These are phyloP conservation scores for Blastocrithidia nonstop DNA, from an alignment of 208 protist species.

Conservation along the genomic window DNA sequence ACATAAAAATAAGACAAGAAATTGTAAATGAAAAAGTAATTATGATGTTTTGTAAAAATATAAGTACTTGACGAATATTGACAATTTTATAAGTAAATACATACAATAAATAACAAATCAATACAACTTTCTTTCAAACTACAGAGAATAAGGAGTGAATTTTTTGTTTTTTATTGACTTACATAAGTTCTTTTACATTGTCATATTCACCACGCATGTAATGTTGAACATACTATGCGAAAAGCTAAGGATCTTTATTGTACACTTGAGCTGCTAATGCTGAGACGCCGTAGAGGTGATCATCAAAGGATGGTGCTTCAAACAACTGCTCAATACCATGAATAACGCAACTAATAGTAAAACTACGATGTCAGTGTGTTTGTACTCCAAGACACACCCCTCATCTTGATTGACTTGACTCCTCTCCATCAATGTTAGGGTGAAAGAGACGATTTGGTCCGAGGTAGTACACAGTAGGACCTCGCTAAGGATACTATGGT, in stretches of 20 bases:
- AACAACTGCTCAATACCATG: conserved; percentile 72
- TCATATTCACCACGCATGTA: conserved; percentile 44
- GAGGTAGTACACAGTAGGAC: conserved; percentile 61
- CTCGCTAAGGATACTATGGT: conserved; percentile 62
- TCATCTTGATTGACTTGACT: conserved; percentile 35
- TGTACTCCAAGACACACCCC: conserved; percentile 79
- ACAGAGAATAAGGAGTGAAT: too few species aligned
- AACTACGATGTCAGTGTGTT: conserved; percentile 56
- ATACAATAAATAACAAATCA: too few species aligned
- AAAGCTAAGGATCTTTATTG: conserved; percentile 25
- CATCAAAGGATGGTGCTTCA: conserved; percentile 54
- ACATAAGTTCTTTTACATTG: too few species aligned
- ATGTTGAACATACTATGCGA: conserved; percentile 19
- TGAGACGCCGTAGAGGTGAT: conserved; percentile 56
- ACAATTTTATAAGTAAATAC: too few species aligned
- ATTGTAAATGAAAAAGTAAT: too few species aligned
- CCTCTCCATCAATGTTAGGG: conserved; percentile 82
- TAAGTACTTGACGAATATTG: too few species aligned
- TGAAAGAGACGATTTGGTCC: conserved; percentile 67
- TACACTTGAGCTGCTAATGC: conserved; percentile 51
- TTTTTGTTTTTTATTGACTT: too few species aligned
- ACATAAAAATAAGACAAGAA: too few species aligned
- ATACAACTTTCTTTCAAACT: too few species aligned
- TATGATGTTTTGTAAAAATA: too few species aligned
- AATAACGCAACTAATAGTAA: conserved; percentile 57